Percentiles rank a stretch among this genome's conserved stretches.
Conservation (phyloP, 1,139 yeast species). For the Meyerozyma elateridarum region DNA sequence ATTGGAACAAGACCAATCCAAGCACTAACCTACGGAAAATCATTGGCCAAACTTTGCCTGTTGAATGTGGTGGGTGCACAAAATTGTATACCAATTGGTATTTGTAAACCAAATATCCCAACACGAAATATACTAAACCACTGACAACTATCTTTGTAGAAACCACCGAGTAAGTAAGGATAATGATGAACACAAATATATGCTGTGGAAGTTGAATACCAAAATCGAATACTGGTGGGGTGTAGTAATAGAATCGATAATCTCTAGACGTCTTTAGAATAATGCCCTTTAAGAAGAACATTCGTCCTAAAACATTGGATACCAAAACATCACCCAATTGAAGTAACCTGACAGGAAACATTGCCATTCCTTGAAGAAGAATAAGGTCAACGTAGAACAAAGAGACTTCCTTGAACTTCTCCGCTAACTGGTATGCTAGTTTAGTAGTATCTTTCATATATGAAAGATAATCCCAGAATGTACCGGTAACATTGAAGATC, state of each 20-base stretch:
- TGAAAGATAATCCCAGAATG: constrained; percentile 62
- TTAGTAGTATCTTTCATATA: constrained; percentile 71
- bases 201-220: constrained; percentile 67
- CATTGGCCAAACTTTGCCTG: constrained; percentile 69
- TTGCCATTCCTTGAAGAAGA: constrained; percentile 76
- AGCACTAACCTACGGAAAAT: constrained; percentile 54
- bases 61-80: constrained; percentile 68
- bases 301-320: constrained; percentile 46
- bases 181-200: constrained; percentile 54
- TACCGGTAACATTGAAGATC: constrained; percentile 78
- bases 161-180: constrained; percentile 57
- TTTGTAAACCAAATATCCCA: constrained; percentile 63
- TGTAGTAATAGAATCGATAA: constrained; percentile 42
- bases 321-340: constrained; percentile 58
- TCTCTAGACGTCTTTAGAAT: constrained; percentile 54
- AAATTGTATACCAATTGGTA: constrained; percentile 62
- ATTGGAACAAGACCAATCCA: constrained; percentile 55
- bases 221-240: constrained; percentile 62
- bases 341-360: constrained; percentile 73
- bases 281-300: constrained; percentile 49
- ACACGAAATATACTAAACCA: constrained; percentile 55
- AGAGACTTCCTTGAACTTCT: constrained; percentile 64
- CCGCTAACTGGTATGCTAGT: constrained; percentile 74
- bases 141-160: constrained; percentile 64
- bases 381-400: constrained; percentile 80